Evolutionary conservation across 768 basidiomycete species (phyloP).

Genomic region (Trametes meyenii): DNA sequence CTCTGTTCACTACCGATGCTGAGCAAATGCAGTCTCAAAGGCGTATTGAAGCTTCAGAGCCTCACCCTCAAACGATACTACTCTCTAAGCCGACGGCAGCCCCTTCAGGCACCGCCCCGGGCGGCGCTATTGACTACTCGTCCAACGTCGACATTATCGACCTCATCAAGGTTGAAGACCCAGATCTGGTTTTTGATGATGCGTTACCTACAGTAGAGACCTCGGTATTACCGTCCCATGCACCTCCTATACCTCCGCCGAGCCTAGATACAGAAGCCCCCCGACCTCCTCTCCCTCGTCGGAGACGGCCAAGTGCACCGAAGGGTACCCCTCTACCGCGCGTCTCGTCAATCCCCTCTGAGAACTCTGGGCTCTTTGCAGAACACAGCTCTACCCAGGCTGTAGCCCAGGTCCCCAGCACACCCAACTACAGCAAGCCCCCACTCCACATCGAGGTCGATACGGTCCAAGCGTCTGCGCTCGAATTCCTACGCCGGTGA

Average conservation of each 20-base stretch:
- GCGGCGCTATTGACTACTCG: background rate
- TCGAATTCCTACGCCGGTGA: conserved; percentile 18
- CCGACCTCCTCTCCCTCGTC: too few species aligned
- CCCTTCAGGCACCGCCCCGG: background rate
- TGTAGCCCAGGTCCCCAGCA: too few species aligned
- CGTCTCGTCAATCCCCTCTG: too few species aligned
- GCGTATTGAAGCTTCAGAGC: background rate
- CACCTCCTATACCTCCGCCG: too few species aligned
- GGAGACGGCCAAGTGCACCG: too few species aligned
- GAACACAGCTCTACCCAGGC: too few species aligned
- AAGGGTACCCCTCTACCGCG: too few species aligned
- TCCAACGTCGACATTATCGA: conserved; percentile 14
- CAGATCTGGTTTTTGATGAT: background rate
- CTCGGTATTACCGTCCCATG: background rate
- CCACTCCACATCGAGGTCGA: background rate
- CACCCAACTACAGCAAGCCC: too few species aligned
- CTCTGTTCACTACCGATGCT: background rate
- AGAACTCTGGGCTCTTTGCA: too few species aligned
- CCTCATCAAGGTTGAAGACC: background rate
- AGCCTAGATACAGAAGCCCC: too few species aligned
- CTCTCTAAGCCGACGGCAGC: background rate
- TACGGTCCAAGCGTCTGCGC: conserved; percentile 11
- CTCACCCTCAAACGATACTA: background rate
- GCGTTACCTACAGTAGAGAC: background rate
- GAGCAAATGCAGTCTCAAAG: background rate